Evolutionary conservation across 1,284 basidiomycete species (phyloP).

Genomic region (Fistulinella cinereoalba): DNA sequence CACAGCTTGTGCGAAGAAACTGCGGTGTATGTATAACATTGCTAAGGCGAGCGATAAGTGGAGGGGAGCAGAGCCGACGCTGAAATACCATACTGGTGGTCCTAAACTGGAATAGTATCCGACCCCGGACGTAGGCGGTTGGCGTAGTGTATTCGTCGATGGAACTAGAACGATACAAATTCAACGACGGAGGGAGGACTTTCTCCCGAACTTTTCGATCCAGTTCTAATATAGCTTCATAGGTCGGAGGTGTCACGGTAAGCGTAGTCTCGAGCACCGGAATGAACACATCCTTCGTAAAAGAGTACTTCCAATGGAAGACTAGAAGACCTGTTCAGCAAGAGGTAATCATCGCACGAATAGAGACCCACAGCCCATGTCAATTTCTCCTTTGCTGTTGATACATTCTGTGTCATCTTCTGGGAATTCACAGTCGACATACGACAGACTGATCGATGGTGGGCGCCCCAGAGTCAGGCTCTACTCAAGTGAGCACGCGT

Average conservation of each 20-base stretch:
- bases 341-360: not conserved
- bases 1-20: constrained; percentile 62
- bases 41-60: constrained; percentile 34
- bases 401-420: constrained; percentile 46
- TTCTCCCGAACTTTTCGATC: constrained; percentile 59
- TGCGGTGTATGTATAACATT: constrained; percentile 55
- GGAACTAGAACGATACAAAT: constrained; percentile 44
- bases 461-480: constrained; percentile 53
- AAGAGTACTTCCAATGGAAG: constrained; percentile 34
- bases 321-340: constrained; percentile 22
- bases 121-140: constrained; percentile 46
- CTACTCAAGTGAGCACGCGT: constrained; percentile 30
- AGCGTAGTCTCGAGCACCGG: constrained; percentile 50
- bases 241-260: constrained; percentile 49
- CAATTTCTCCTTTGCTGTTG: constrained; percentile 46
- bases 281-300: constrained; percentile 47
- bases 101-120: constrained; percentile 51
- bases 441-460: constrained; percentile 53
- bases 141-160: constrained; percentile 50
- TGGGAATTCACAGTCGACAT: constrained; percentile 57
- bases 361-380: constrained; percentile 46
- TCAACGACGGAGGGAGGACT: constrained; percentile 48
- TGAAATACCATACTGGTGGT: constrained; percentile 40
- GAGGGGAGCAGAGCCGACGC: not conserved
- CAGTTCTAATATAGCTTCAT: constrained; percentile 54